These are phyloP conservation scores for Diaporthe sp. DNA, from an alignment of 2,329 filamentous ascomycete species.

Conservation along the genomic window DNA sequence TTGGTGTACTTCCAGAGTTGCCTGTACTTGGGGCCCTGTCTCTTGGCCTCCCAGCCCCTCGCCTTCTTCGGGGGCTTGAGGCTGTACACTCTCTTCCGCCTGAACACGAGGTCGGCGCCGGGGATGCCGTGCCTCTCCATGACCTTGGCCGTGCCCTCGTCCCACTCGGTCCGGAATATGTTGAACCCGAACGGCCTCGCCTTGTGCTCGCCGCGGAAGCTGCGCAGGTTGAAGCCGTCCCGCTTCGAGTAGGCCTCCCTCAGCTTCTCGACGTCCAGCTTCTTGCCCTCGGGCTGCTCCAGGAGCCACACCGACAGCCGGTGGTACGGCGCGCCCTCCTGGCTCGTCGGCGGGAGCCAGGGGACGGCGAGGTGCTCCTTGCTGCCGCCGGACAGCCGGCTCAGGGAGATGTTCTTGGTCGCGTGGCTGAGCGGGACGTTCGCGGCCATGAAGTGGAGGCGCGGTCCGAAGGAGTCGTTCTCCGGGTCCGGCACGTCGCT, in stretches of 20 bases:
- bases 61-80: slow-evolving; percentile 73
- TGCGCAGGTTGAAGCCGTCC: slow-evolving; percentile 81
- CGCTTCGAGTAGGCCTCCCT: slow-evolving; percentile 67
- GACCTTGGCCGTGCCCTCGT: slow-evolving; percentile 87
- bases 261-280: slow-evolving; percentile 71
- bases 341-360: slow-evolving; percentile 88
- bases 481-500: slow-evolving; percentile 88
- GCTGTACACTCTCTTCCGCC: slow-evolving; percentile 81
- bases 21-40: slow-evolving; percentile 75
- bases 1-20: slow-evolving; percentile 76
- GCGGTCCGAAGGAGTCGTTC: slow-evolving; percentile 81
- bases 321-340: slow-evolving; percentile 94
- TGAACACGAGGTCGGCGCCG: slow-evolving; percentile 87
- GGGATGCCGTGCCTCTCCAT: slow-evolving; percentile 84
- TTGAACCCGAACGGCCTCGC: slow-evolving; percentile 84
- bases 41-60: slow-evolving; percentile 77
- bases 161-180: slow-evolving; percentile 91
- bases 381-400: slow-evolving; percentile 55
- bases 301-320: slow-evolving; percentile 87
- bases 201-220: slow-evolving; percentile 78
- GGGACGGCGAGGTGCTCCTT: slow-evolving; percentile 79
- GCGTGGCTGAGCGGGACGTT: slow-evolving; percentile 65
- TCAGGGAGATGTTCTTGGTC: slow-evolving; percentile 42
- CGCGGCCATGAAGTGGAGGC: slow-evolving; percentile 89
- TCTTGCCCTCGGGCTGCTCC: slow-evolving; percentile 77